Evolutionary conservation across 345 rosid genomes (phyloP), one percentile per base, ranked within the genome.

Genomic region (Euphorbia pulcherrima): DNA sequence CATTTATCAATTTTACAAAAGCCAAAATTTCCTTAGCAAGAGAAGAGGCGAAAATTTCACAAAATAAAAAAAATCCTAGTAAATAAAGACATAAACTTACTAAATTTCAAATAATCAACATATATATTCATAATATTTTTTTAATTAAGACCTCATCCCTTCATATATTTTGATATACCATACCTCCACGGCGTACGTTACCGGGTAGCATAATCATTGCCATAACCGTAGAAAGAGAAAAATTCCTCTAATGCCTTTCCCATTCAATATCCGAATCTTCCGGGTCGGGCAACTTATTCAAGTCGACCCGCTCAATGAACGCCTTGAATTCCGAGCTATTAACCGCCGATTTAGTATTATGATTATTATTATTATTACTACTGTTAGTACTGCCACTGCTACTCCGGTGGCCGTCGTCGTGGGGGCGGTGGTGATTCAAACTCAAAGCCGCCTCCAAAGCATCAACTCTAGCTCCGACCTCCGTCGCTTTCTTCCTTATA

Each of bases 271-370:
- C 92, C 65, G 81, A 83, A 67, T 84, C 89, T 72, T 94, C 99
- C 79, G 97, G 93, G 86, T 91, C 96, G 78, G 99, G 99, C 63
- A 86, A 3, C 70, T 94, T 89, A 70, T 94, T 94, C 89, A 94
- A 79, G 37, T 11, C 17, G 53, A 88, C 93, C 83, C 90, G 85
- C 63, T 74, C 86, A 76, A 78, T 62, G 5, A 86, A 72, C 66
- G 94, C 73, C 79, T 78, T 83, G 64, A 79, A 67, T 61, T 80
- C 77, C 24, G 46, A 50, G 23, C 64, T 46, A 27, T 76, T 72
- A 37, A 57, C 23, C 13, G 21, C 75, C 40, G 68, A 46, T 54
- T 47, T 64, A 28, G 50, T 46, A n/a, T n/a, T n/a, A n/a, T n/a
- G n/a, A n/a, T n/a, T n/a, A n/a, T n/a, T n/a, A n/a, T n/a, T n/a